Conservation (phyloP, 225 moss, liverwort and hornwort genomes). For the Takakia lepidozioides region DNA sequence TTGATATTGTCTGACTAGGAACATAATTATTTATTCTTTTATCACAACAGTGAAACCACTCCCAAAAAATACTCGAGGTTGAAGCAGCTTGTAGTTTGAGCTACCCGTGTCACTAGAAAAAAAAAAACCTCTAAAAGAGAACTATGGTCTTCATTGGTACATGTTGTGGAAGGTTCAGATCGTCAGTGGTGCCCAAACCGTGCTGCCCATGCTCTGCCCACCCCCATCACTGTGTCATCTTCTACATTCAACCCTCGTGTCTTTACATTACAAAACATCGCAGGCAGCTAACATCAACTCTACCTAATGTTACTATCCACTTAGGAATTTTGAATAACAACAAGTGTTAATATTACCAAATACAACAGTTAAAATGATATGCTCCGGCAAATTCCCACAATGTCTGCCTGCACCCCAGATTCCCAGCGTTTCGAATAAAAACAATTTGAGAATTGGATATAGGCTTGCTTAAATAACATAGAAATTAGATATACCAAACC, state of each 20-base stretch:
- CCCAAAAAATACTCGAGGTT: slow-evolving; percentile 48
- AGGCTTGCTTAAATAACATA: no score
- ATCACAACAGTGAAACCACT: slow-evolving; percentile 69
- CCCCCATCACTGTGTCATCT: slow-evolving; percentile 47
- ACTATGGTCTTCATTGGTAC: slow-evolving; percentile 13
- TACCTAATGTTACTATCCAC: background rate
- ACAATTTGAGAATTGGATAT: no score
- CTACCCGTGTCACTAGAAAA: background rate
- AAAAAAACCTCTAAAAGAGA: slow-evolving; percentile 1
- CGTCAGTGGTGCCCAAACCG: slow-evolving; percentile 48
- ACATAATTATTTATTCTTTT: no score
- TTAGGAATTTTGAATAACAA: background rate
- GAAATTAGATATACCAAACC: no score
- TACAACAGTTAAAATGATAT: slow-evolving; percentile 75
- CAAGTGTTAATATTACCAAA: slow-evolving; percentile 33
- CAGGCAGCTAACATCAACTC: background rate
- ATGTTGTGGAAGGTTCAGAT: slow-evolving; percentile 36
- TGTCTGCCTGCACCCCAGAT: slow-evolving; percentile 24
- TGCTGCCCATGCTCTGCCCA: slow-evolving; percentile 99
- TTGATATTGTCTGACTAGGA: no score
- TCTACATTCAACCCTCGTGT: slow-evolving; percentile 22
- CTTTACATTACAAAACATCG: background rate
- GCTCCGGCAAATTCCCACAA: slow-evolving; percentile 70
- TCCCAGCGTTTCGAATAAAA: slow-evolving; percentile 44
- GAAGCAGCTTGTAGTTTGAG: slow-evolving; percentile 1